Conservation (phyloP, 1,284 basidiomycete species). For the Psilocybe mexicana region DNA sequence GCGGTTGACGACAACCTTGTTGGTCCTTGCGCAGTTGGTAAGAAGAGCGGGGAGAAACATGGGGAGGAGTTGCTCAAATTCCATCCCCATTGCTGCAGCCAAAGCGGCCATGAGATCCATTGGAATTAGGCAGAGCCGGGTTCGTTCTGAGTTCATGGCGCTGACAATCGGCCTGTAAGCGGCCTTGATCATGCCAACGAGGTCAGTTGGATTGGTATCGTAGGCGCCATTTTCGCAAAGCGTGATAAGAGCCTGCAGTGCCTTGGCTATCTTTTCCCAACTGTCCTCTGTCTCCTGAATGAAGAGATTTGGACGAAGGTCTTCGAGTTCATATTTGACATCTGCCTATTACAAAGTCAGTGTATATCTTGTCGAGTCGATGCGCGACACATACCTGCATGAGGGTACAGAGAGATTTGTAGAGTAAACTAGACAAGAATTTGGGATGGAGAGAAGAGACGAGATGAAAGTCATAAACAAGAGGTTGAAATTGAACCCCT, state of each 20-base stretch:
- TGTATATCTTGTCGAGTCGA: not conserved
- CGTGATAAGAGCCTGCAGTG: slow-evolving; percentile 52
- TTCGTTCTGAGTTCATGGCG: slow-evolving; percentile 75
- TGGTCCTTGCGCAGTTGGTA: slow-evolving; percentile 70
- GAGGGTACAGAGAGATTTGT: not conserved
- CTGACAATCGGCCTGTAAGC: slow-evolving; percentile 57
- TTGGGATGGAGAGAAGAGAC: not conserved
- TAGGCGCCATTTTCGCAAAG: slow-evolving; percentile 60
- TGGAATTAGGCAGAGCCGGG: slow-evolving; percentile 71
- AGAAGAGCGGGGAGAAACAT: slow-evolving; percentile 72
- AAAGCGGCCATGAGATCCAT: slow-evolving; percentile 63
- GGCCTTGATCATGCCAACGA: slow-evolving; percentile 54
- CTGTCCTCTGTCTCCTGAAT: slow-evolving; percentile 79
- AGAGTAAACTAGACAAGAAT: not conserved
- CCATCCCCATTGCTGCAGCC: slow-evolving; percentile 55
- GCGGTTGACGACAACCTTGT: slow-evolving; percentile 76
- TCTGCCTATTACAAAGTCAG: slow-evolving; percentile 7
- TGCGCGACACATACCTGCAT: not conserved
- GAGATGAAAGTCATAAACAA: not conserved
- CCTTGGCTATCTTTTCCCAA: slow-evolving; percentile 75
- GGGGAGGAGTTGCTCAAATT: slow-evolving; percentile 71
- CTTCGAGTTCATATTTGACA: slow-evolving; percentile 24
- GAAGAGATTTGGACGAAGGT: slow-evolving; percentile 44
- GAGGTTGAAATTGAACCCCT: not conserved
- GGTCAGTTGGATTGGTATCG: slow-evolving; percentile 51